phyloP scores from a whole-genome alignment of 192 early-diverging fungal species.

The Backusella circina region DNA sequence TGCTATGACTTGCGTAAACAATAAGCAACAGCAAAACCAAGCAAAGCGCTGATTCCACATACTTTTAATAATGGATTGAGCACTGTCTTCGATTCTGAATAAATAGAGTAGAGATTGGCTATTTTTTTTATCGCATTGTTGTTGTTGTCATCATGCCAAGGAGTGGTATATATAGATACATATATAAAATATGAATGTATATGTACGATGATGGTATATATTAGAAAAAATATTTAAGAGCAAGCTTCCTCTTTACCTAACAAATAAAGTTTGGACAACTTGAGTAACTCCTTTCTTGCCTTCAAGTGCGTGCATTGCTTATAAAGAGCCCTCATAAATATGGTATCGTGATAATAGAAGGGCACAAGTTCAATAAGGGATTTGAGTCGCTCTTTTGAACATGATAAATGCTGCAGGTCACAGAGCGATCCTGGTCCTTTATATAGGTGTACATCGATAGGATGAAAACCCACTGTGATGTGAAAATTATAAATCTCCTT shows the following conservation, averaged over 20 bases:
- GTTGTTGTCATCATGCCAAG: no score
- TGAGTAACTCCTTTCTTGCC: background rate
- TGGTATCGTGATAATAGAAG: background rate
- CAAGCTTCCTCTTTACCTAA: background rate
- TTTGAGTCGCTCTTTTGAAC: background rate
- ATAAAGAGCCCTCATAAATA: background rate
- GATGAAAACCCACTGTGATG: conserved; percentile 25
- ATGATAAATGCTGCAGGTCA: background rate
- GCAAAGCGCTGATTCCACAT: background rate
- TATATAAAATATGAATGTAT: background rate
- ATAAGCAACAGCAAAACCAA: background rate
- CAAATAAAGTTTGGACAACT: background rate
- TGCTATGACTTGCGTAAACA: background rate
- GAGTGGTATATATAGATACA: background rate
- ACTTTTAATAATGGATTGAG: background rate
- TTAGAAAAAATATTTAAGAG: background rate
- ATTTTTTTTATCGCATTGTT: background rate
- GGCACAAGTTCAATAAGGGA: background rate
- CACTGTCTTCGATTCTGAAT: background rate
- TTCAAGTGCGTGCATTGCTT: background rate
- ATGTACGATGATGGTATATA: background rate
- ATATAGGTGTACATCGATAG: conserved; percentile 18
- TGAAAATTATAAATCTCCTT: conserved; percentile 8
- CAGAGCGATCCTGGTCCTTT: conserved; percentile 20
- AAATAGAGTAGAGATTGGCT: background rate